Base-by-base conservation (phyloP, 345 rosid species). In the Corymbia maculata region DNA sequence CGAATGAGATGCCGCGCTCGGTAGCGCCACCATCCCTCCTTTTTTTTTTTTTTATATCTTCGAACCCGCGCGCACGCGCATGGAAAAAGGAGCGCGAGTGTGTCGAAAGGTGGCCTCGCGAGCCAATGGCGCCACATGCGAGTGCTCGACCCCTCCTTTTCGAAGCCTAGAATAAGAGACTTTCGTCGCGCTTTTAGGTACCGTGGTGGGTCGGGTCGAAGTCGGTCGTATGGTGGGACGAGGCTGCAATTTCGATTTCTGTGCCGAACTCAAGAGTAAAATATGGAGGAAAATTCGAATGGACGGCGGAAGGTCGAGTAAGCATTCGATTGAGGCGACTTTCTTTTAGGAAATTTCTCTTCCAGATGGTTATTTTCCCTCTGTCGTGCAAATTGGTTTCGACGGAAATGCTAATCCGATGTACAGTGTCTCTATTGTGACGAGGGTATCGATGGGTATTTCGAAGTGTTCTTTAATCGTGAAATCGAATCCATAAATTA, bases 231-330 rank as follows among this genome's bases (percentile, higher is more conserved):
- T 13, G 10, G 2, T n/a, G 75, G 9, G 2, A n/a, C 1, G 19
- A 13, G 36, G 36, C 5, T 55, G 21, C 10, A 0, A 55, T 19
- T 55, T 55, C 59, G 21, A 55, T 55, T 2, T 55, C 26, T 55
- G 21, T 9, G 59, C 59, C 11, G 0, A 53, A 53, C 59, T 53
- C 17, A 24, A 24, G 21, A 53, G 21, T 19, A 53, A 17, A 24
- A 53, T 53, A 53, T 53, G 59, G 24, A 1, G 24, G 24, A 53
- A 53, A 53, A 53, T 53, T 36, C 4, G 0, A 53, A 53, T 7
- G 4, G 1, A 53, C 2, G 0, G 0, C 19, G 21, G 24, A 53
- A 53, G 21, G 59, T 53, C 4, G 3, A 0, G 0, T 22, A 53
- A 53, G 8, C 21, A 53, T 53, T 36, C 17, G 59, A 53, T 53